Conservation (phyloP, 2,329 filamentous ascomycete species). For the Ophiostoma piceae region DNA sequence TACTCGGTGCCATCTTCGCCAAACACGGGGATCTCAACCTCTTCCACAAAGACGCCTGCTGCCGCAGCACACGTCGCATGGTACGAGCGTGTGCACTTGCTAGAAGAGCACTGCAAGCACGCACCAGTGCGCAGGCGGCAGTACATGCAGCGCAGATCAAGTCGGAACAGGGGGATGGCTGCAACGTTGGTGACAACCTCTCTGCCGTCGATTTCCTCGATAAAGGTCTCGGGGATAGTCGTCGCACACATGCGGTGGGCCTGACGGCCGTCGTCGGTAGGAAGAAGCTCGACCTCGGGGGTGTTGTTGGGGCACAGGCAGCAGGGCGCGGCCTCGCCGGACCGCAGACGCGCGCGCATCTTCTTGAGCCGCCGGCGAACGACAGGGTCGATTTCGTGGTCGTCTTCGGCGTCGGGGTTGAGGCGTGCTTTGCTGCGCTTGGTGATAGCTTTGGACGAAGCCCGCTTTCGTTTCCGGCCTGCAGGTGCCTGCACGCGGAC, state of each 20-base stretch:
- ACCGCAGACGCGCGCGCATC: constrained; percentile 60
- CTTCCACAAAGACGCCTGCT: constrained; percentile 86
- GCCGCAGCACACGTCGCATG: constrained; percentile 92
- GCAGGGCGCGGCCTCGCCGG: constrained; percentile 52
- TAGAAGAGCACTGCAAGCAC: constrained; percentile 92
- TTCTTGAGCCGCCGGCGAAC: constrained; percentile 62
- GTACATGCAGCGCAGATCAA: constrained; percentile 90
- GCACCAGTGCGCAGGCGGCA: constrained; percentile 93
- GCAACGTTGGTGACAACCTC: constrained; percentile 73
- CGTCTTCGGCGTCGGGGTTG: constrained; percentile 30
- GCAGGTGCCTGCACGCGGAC: constrained; percentile 43
- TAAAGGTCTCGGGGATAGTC: constrained; percentile 88
- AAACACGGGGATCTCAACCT: constrained; percentile 79
- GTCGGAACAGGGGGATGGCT: constrained; percentile 77
- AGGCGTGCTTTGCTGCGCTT: constrained; percentile 15
- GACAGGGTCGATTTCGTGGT: constrained; percentile 29
- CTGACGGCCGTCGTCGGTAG: constrained; percentile 80
- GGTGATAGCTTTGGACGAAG: constrained; percentile 8
- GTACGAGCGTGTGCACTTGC: constrained; percentile 89
- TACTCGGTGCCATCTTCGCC: constrained; percentile 89
- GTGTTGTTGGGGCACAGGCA: constrained; percentile 89
- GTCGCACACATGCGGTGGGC: constrained; percentile 85
- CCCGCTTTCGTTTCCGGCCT: constrained; percentile 64
- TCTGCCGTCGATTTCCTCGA: constrained; percentile 63
- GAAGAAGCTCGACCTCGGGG: constrained; percentile 71